Base-by-base conservation (phyloP, 2,329 filamentous ascomycete species). In the Didymella keratinophila region DNA sequence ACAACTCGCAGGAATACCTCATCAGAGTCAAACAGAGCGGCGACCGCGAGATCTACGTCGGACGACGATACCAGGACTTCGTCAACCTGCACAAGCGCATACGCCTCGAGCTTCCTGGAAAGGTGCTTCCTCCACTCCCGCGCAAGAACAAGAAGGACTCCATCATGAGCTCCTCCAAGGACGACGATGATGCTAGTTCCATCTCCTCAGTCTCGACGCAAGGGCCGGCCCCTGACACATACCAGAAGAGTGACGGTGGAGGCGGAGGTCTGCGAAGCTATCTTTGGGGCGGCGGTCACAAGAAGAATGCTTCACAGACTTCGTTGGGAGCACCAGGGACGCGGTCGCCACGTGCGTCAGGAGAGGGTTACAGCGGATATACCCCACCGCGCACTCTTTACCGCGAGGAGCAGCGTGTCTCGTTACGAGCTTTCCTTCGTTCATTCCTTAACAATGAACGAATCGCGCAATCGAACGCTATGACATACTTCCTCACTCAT, bases 371-470 rank as follows among this genome's bases (percentile, higher is more conserved):
- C 32, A 34, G 32, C 55, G 56, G 62, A 21, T 77, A 72, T 52
- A 68, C 72, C 41, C 68, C 58, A 21, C 77, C 87, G 73, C 80
- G 82, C 21, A 76, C 91, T 0, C 80, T 98, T 16, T 93, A 90
- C 80, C 86, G 95, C 39, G 95, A 99, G 79, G 90, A 87, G 66
- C 95, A 98, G 78, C 87, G 95, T 65, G 90, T 98, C 18, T 98
- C 94, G 1, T 82, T 99, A 4, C 86, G 95, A 52, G 93, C 95
- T 0, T 98, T 95, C 74, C 79, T 99, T n/a, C 87, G 95, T 41
- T 92, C 89, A 20, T 82, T 98, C 12, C 79, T 99, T 25, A 87
- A 94, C 45, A 96, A 97, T 68, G 87, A 90, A 32, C 89, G 93
- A 62, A 88, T 96, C 60, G 91, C 93, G 34, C 86, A 88, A 57